Conservation (phyloP, 2,329 filamentous ascomycete genomes). For the Drechslerella coelobrocha region DNA sequence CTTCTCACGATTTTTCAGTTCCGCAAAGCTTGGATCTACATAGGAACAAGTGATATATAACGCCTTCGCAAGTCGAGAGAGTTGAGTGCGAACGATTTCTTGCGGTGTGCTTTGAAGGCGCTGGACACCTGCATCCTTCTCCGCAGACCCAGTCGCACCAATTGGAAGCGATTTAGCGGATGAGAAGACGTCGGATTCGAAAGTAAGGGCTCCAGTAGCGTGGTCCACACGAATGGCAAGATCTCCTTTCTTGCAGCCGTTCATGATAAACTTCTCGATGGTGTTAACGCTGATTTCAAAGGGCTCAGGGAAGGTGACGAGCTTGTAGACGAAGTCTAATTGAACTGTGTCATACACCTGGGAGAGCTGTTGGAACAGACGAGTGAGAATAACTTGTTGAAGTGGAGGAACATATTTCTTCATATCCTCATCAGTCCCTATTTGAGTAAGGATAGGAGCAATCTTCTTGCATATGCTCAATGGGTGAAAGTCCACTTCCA, state of each 20-base stretch:
- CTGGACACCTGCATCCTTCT: conserved; percentile 86
- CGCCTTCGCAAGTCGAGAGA: conserved; percentile 87
- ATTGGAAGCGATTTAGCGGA: conserved; percentile 89
- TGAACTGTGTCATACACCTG: conserved; percentile 99
- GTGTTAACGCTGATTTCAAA: conserved; percentile 89
- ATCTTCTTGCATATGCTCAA: conserved; percentile 99
- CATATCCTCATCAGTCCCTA: conserved; percentile 93
- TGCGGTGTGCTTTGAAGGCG: conserved; percentile 96
- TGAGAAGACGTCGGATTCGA: conserved; percentile 97
- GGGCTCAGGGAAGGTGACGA: conserved; percentile 94
- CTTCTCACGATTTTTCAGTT: conserved; percentile 78
- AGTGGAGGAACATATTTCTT: conserved; percentile 93
- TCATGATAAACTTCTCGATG: conserved; percentile 99
- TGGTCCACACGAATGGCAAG: conserved; percentile 95
- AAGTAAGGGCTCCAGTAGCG: conserved; percentile 90
- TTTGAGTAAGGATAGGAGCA: conserved; percentile 90
- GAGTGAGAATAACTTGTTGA: conserved; percentile 97
- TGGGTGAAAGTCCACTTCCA: conserved; percentile 98
- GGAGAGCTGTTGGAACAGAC: conserved; percentile 97
- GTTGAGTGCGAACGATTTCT: conserved; percentile 94
- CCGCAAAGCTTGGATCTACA: conserved; percentile 87
- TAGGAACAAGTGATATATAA: conserved; percentile 95
- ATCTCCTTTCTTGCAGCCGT: conserved; percentile 99
- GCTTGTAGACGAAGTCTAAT: conserved; percentile 86
- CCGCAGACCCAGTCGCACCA: conserved; percentile 82